Conservation (phyloP, 192 early-diverging fungal genomes). For the Podila epigama region DNA sequence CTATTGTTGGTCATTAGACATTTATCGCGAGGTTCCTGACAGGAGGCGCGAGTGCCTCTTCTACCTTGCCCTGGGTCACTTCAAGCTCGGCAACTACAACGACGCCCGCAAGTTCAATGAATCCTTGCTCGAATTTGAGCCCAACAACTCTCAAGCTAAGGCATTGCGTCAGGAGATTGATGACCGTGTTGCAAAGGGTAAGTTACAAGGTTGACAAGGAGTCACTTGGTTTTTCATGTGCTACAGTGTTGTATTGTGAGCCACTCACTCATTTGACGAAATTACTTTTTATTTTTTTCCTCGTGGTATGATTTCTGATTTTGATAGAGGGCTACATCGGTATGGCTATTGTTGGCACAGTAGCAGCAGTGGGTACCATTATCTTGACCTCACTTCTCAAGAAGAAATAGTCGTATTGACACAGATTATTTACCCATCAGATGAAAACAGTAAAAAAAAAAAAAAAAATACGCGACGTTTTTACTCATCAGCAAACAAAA, state of each 20-base stretch:
- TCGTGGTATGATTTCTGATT: neutral
- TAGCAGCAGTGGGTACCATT: conserved; percentile 71
- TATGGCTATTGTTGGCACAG: conserved; percentile 85
- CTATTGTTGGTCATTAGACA: conserved; percentile 63
- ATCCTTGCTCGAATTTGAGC: conserved; percentile 83
- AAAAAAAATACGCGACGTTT: no score
- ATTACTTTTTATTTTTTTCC: neutral
- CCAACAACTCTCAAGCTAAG: conserved; percentile 82
- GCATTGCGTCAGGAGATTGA: conserved; percentile 80
- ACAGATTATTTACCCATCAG: no score
- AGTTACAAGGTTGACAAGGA: no score
- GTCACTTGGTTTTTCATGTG: neutral
- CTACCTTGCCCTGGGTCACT: conserved; percentile 91
- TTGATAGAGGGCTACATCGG: conserved; percentile 84
- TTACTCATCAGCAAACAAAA: no score
- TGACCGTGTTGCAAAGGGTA: conserved; percentile 77
- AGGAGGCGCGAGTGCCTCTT: conserved; percentile 94
- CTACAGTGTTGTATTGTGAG: neutral
- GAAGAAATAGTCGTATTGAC: conserved; percentile 19
- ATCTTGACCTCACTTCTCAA: conserved; percentile 62
- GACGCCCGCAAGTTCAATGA: conserved; percentile 85
- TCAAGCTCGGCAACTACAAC: conserved; percentile 87
- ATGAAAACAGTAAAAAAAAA: no score
- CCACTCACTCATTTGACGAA: neutral
- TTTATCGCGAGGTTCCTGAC: conserved; percentile 82